Conservation (phyloP, 495 filamentous ascomycete species). For the Podospora tetraspora region DNA sequence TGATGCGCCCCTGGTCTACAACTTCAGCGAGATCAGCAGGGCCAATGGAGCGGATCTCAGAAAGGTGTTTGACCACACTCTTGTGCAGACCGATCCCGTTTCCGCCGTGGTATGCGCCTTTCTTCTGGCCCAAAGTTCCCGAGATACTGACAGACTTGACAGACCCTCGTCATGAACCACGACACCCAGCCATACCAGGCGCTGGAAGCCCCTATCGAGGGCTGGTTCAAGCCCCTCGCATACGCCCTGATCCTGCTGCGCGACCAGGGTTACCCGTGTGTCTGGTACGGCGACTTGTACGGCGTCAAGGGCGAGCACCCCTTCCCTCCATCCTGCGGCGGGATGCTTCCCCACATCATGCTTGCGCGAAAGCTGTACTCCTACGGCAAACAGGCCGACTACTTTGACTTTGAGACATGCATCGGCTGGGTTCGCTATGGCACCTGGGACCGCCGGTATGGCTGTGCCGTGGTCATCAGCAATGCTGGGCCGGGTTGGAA, state of each 20-base stretch:
- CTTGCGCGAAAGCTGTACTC: conserved; percentile 64
- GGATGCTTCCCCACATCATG: conserved; percentile 54
- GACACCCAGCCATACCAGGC: conserved; percentile 57
- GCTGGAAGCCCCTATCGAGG: conserved; percentile 49
- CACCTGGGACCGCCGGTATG: conserved; percentile 44
- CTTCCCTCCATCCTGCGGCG: conserved; percentile 54
- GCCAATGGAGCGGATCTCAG: conserved; percentile 53
- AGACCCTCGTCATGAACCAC: conserved; percentile 51
- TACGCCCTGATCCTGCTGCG: conserved; percentile 64
- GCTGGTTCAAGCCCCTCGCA: conserved; percentile 55
- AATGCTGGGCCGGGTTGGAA: conserved; percentile 48
- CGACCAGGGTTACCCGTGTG: conserved; percentile 58
- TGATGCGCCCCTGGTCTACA: conserved; percentile 62
- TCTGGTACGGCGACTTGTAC: conserved; percentile 73
- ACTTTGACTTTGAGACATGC: conserved; percentile 61
- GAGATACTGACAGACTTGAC: neutral
- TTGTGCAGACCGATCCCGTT: conserved; percentile 52
- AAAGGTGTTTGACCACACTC: conserved; percentile 53
- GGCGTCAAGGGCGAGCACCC: conserved; percentile 52
- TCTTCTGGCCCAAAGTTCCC: neutral
- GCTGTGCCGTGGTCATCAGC: conserved; percentile 57
- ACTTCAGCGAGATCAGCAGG: conserved; percentile 54
- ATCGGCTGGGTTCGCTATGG: conserved; percentile 66
- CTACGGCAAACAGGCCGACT: conserved; percentile 63
- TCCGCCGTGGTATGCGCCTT: conserved; percentile 53